Evolutionary conservation across 176 grass and related monocot genomes (phyloP).

Genomic region (Raddia guianensis): DNA sequence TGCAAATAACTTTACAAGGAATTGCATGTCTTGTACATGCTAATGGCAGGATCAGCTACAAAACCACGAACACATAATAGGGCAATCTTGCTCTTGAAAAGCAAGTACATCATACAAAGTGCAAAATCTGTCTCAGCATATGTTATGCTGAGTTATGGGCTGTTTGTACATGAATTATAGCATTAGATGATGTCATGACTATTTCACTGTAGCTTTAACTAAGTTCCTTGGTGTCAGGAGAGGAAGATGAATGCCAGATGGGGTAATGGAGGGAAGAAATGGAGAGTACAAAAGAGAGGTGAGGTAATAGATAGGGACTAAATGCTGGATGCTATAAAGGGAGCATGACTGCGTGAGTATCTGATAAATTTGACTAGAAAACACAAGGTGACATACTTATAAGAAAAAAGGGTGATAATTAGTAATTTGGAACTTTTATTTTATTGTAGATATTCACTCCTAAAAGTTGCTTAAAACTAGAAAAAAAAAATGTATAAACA

Average conservation of each 20-base stretch:
- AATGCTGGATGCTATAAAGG: background rate
- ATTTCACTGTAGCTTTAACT: background rate
- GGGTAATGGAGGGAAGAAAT: background rate
- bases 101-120: background rate
- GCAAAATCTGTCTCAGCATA: background rate
- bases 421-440: background rate
- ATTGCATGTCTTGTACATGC: background rate
- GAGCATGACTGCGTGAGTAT: background rate
- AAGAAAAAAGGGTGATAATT: background rate
- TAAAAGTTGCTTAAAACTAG: constrained; percentile 23
- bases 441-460: constrained; percentile 5
- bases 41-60: constrained; percentile 1
- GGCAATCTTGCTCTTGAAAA: background rate
- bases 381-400: constrained; percentile 8
- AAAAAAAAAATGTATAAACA: background rate
- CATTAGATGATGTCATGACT: background rate
- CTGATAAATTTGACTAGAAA: constrained; percentile 16
- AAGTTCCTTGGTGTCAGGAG: background rate
- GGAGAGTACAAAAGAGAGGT: background rate
- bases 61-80: background rate
- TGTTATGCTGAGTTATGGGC: background rate
- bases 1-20: constrained; percentile 11
- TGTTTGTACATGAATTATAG: background rate
- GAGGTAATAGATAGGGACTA: background rate
- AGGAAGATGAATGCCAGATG: constrained; percentile 6